These are phyloP conservation scores for Nephelium lappaceum DNA, from an alignment of 345 rosid species.

Conservation along the genomic window DNA sequence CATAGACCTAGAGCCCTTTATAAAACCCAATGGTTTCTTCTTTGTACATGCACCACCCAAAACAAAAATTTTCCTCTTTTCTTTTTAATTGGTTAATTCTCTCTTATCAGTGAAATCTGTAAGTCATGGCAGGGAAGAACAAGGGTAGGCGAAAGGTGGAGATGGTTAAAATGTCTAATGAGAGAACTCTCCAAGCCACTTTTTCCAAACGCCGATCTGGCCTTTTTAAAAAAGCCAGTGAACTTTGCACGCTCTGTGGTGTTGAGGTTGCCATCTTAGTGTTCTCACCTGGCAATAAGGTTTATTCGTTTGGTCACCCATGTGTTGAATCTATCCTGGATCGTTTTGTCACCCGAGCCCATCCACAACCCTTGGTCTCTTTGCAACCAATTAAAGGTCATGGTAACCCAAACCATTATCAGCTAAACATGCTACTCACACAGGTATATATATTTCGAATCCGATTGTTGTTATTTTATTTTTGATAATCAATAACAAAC, in stretches of 20 bases:
- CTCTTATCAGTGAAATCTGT: no score
- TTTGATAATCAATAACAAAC: no score
- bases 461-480: no score
- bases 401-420: slow-evolving; percentile 37
- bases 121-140: slow-evolving; percentile 26
- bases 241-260: slow-evolving; percentile 43
- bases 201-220: slow-evolving; percentile 42
- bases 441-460: slow-evolving; percentile 21
- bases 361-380: slow-evolving; percentile 21
- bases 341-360: slow-evolving; percentile 25
- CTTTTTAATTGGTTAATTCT: no score
- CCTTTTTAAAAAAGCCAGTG: slow-evolving; percentile 46
- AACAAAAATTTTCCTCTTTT: no score
- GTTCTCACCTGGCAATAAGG: slow-evolving; percentile 4
- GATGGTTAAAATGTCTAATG: slow-evolving; percentile 36
- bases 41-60: no score
- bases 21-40: not conserved
- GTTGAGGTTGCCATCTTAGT: slow-evolving; percentile 39
- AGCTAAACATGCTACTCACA: slow-evolving; percentile 53
- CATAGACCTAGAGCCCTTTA: not conserved
- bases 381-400: slow-evolving; percentile 49
- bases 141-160: slow-evolving; percentile 41
- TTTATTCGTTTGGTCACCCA: slow-evolving; percentile 44
- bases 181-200: slow-evolving; percentile 38
- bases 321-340: slow-evolving; percentile 13